phyloP scores from a whole-genome alignment of 805 yeast species.

The Hanseniaspora mollemarum region DNA sequence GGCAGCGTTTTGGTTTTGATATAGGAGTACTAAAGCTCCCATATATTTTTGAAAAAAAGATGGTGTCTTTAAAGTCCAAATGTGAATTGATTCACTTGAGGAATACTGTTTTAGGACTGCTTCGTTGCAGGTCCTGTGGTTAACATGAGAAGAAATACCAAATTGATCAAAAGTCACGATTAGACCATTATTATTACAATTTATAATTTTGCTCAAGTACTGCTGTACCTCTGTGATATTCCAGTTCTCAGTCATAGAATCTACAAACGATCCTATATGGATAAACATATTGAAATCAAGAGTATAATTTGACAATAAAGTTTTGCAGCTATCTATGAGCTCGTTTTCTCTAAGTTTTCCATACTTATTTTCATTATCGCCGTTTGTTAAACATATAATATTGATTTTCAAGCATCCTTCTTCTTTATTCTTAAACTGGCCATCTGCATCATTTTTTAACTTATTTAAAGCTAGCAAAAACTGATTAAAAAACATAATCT shows the following conservation, averaged over 20 bases:
- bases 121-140: constrained; percentile 55
- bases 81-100: constrained; percentile 12
- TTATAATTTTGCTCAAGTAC: constrained; percentile 22
- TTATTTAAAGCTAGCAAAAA: constrained; percentile 45
- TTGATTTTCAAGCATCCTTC: constrained; percentile 28
- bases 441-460: constrained; percentile 27
- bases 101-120: constrained; percentile 32
- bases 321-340: constrained; percentile 29
- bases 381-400: constrained; percentile 62
- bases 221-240: constrained; percentile 31
- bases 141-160: constrained; percentile 83
- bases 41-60: constrained; percentile 37
- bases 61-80: constrained; percentile 30
- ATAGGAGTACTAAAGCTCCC: constrained; percentile 29
- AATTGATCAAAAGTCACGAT: constrained; percentile 66
- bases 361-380: constrained; percentile 55
- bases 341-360: constrained; percentile 58
- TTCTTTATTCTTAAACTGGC: constrained; percentile 28
- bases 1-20: constrained; percentile 29
- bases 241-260: constrained; percentile 65
- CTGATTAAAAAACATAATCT: constrained; percentile 93
- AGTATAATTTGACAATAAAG: constrained; percentile 18
- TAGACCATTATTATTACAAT: constrained; percentile 19
- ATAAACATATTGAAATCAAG: constrained; percentile 16
- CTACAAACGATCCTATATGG: constrained; percentile 39